A percentile compares a stretch with the other conserved stretches of the same genome.
Evolutionary conservation across 225 moss, liverwort and hornwort species (phyloP).

Genomic region (Anthoceros angustus): DNA sequence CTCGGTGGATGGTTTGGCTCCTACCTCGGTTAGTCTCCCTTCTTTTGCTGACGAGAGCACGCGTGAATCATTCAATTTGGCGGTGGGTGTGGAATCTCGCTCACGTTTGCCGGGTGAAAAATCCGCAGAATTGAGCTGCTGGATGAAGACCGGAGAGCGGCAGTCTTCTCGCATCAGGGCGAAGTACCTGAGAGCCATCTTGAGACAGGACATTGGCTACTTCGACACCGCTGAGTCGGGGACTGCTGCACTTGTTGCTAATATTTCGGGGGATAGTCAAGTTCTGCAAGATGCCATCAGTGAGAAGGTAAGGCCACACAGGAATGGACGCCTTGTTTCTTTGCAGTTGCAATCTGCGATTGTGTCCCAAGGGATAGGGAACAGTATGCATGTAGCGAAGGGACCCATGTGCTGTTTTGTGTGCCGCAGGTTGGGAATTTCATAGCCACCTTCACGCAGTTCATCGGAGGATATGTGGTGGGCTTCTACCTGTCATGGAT

Average conservation of each 20-base stretch:
- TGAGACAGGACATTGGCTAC: constrained; percentile 43
- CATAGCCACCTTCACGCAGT: constrained; percentile 33
- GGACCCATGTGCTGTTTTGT: background rate
- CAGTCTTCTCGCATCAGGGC: constrained; percentile 32
- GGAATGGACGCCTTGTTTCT: too few relatives aligned
- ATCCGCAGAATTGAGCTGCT: constrained; percentile 33
- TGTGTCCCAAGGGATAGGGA: too few relatives aligned
- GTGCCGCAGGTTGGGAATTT: constrained; percentile 49
- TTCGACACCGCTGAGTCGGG: constrained; percentile 40
- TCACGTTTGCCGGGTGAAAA: background rate
- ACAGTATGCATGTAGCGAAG: too few relatives aligned
- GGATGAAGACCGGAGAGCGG: constrained; percentile 36
- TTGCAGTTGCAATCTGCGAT: too few relatives aligned
- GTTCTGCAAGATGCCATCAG: constrained; percentile 32
- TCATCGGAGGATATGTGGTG: constrained; percentile 39
- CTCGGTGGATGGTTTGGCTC: background rate
- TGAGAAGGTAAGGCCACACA: constrained; percentile 27
- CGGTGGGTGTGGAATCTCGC: background rate
- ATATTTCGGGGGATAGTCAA: constrained; percentile 28
- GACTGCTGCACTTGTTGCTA: constrained; percentile 28
- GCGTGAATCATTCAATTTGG: too few relatives aligned
- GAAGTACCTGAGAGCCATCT: constrained; percentile 29
- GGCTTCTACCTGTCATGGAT: constrained; percentile 57
- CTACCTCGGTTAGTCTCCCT: background rate
- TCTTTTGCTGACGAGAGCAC: background rate